These are phyloP conservation scores for Leishmania mexicana DNA, from an alignment of 208 protist species.

Conservation along the genomic window DNA sequence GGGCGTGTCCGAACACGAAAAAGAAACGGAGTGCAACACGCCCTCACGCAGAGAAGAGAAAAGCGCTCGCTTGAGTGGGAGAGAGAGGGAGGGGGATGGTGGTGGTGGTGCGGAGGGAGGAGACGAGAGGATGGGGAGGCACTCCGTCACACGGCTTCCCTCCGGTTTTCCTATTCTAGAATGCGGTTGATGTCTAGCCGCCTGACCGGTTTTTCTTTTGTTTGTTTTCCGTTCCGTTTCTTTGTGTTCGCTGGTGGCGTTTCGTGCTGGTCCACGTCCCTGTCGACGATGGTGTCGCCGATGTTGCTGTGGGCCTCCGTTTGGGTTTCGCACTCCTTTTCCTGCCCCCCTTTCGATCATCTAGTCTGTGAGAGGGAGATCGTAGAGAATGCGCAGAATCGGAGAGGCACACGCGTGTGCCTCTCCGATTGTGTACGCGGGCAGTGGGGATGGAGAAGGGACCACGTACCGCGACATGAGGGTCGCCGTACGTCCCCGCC, in stretches of 20 bases:
- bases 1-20: background rate
- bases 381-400: no score
- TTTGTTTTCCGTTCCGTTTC: background rate
- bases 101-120: background rate
- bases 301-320: background rate
- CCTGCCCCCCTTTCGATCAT: background rate
- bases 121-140: background rate
- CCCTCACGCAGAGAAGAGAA: background rate
- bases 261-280: background rate
- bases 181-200: background rate
- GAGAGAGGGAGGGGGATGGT: background rate
- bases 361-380: background rate
- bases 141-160: background rate
- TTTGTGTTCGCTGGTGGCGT: background rate
- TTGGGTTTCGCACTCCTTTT: background rate
- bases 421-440: no score
- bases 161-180: background rate
- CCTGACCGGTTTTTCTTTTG: background rate
- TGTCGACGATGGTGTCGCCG: background rate
- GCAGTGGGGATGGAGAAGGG: background rate
- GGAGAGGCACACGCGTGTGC: no score
- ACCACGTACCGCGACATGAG: background rate
- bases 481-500: background rate
- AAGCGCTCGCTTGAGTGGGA: background rate
- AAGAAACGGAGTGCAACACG: background rate